Evolutionary conservation across 2,329 filamentous ascomycete species (phyloP).

Genomic region (Hypoxylon sp.): DNA sequence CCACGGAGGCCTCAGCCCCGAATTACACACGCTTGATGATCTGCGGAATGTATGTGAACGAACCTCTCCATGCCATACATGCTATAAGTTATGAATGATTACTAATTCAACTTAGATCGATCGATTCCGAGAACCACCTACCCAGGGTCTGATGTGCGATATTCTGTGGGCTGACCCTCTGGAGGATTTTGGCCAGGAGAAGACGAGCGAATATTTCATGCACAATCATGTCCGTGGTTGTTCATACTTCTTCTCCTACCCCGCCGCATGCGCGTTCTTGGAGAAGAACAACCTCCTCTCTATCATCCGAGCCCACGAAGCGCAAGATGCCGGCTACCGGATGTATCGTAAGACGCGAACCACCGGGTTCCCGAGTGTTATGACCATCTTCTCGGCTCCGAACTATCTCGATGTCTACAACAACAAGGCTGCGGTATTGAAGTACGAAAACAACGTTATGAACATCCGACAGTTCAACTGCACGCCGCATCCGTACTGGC

Average conservation of each 20-base stretch:
- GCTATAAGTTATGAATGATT: conserved; percentile 18
- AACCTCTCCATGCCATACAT: not conserved
- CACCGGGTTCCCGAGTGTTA: conserved; percentile 97
- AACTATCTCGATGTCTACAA: conserved; percentile 99
- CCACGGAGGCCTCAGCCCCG: conserved; percentile 93
- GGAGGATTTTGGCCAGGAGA: conserved; percentile 98
- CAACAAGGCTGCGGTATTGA: conserved; percentile 98
- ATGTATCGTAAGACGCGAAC: conserved; percentile 99
- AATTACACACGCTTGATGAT: conserved; percentile 95
- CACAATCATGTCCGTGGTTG: conserved; percentile 99
- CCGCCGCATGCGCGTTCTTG: conserved; percentile 93
- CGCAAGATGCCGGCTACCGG: conserved; percentile 96
- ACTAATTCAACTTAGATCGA: conserved; percentile 72
- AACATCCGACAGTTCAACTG: conserved; percentile 99
- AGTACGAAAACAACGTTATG: conserved; percentile 99
- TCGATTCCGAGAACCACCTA: conserved; percentile 96
- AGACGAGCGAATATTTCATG: conserved; percentile 95
- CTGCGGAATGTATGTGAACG: conserved; percentile 75
- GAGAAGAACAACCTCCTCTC: conserved; percentile 99
- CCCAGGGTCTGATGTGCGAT: conserved; percentile 98
- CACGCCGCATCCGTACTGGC: conserved; percentile 98
- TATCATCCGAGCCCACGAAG: conserved; percentile 96
- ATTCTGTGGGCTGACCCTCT: conserved; percentile 98
- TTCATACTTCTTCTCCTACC: conserved; percentile 99
- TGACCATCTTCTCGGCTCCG: conserved; percentile 99